Conservation (phyloP, 2,329 filamentous ascomycete genomes). For the Aureobasidium vineae region DNA sequence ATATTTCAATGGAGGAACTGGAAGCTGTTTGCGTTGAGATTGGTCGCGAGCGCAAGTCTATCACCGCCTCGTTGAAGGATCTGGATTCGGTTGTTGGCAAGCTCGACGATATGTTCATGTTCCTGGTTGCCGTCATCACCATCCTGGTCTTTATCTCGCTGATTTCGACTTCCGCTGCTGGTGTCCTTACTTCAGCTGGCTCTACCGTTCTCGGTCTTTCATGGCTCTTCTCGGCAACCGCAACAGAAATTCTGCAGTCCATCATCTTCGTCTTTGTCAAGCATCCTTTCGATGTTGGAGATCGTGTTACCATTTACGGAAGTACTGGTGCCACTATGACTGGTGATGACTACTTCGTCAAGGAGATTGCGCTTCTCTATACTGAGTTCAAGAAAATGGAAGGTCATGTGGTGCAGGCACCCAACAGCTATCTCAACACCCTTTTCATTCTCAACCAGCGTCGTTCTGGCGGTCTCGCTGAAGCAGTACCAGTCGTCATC, state of each 20-base stretch:
- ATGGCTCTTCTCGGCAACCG: conserved; percentile 89
- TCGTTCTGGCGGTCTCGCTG: conserved; percentile 81
- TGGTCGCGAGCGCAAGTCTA: conserved; percentile 89
- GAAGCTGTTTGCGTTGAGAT: conserved; percentile 93
- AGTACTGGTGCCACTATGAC: conserved; percentile 74
- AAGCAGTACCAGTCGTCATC: conserved; percentile 78
- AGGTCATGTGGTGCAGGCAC: conserved; percentile 91
- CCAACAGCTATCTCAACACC: conserved; percentile 88
- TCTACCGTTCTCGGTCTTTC: conserved; percentile 84
- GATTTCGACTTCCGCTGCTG: conserved; percentile 85
- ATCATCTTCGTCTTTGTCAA: conserved; percentile 96
- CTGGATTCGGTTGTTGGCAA: conserved; percentile 90
- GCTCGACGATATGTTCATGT: conserved; percentile 83
- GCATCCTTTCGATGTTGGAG: conserved; percentile 94
- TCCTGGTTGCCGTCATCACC: conserved; percentile 77
- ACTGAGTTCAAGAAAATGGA: conserved; percentile 99
- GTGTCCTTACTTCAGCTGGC: conserved; percentile 84
- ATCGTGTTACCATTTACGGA: conserved; percentile 87
- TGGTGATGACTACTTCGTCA: conserved; percentile 95
- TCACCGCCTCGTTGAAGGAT: conserved; percentile 91
- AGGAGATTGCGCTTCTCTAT: conserved; percentile 87
- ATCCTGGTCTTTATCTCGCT: conserved; percentile 85
- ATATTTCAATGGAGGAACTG: conserved; percentile 93
- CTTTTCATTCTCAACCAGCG: conserved; percentile 95
- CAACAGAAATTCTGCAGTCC: conserved; percentile 91